A percentile compares a stretch with the other conserved stretches of the same genome.
Conservation (phyloP, 2,329 filamentous ascomycete species). For the Didymella lethalis region DNA sequence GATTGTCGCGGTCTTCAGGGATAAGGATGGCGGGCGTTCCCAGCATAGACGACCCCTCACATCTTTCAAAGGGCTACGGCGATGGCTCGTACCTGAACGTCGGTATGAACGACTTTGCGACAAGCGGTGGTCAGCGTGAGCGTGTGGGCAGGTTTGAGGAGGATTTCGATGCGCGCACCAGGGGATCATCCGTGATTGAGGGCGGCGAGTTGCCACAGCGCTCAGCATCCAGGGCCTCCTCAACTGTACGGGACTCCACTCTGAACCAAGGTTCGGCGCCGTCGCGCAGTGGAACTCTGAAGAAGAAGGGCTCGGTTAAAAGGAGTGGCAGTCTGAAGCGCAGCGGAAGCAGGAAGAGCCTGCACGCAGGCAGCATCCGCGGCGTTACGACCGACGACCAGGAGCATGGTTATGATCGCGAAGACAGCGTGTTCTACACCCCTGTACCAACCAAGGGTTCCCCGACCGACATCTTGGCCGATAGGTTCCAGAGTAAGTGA, state of each 20-base stretch:
- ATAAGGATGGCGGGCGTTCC: slow-evolving; percentile 49
- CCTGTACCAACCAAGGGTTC: slow-evolving; percentile 87
- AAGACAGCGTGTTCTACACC: slow-evolving; percentile 87
- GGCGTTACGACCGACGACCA: slow-evolving; percentile 77
- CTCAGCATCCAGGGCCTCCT: slow-evolving; percentile 64
- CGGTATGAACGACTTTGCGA: slow-evolving; percentile 51
- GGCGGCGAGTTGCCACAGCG: slow-evolving; percentile 65
- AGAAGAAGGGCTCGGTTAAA: slow-evolving; percentile 84
- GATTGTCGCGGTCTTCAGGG: slow-evolving; percentile 28
- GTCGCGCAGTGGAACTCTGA: slow-evolving; percentile 76
- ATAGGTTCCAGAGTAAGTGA: slow-evolving; percentile 81
- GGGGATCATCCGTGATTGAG: slow-evolving; percentile 70
- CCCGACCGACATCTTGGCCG: slow-evolving; percentile 86
- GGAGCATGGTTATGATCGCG: slow-evolving; percentile 68
- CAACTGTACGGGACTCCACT: slow-evolving; percentile 44
- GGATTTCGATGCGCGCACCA: slow-evolving; percentile 74
- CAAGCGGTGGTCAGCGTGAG: slow-evolving; percentile 36
- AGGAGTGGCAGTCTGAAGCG: slow-evolving; percentile 78
- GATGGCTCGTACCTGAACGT: slow-evolving; percentile 35
- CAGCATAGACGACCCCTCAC: slow-evolving; percentile 45
- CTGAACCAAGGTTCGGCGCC: slow-evolving; percentile 56
- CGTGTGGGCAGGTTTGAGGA: slow-evolving; percentile 68
- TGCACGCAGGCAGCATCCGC: slow-evolving; percentile 84
- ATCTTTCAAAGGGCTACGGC: slow-evolving; percentile 49
- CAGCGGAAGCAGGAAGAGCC: slow-evolving; percentile 80